Conservation (phyloP, 2,329 filamentous ascomycete genomes). For the Trichoderma citrinoviride region DNA sequence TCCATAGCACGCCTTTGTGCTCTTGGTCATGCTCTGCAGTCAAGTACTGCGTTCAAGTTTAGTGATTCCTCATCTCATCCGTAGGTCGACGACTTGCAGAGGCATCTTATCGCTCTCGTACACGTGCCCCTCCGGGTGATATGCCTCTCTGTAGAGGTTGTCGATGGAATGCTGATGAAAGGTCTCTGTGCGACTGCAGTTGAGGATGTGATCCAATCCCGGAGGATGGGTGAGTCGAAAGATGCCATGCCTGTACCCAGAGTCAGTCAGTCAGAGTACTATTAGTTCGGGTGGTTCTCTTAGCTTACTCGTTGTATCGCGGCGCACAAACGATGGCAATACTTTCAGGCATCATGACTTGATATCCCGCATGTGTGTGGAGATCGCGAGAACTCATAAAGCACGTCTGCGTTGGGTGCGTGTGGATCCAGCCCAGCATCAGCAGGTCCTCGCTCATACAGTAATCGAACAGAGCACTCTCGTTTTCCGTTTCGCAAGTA, state of each 20-base stretch:
- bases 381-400: constrained; percentile 95
- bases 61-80: constrained; percentile 30
- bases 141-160: constrained; percentile 75
- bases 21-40: too few relatives aligned
- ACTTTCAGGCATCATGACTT: constrained; percentile 93
- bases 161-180: constrained; percentile 73
- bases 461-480: constrained; percentile 81
- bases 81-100: constrained; percentile 56
- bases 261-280: constrained; percentile 1
- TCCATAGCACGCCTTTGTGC: too few relatives aligned
- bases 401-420: constrained; percentile 92
- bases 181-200: constrained; percentile 72
- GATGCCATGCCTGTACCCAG: constrained; percentile 69
- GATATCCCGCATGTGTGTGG: constrained; percentile 91
- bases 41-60: neutral
- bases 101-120: constrained; percentile 65
- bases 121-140: constrained; percentile 65
- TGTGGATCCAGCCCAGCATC: constrained; percentile 96
- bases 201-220: constrained; percentile 78
- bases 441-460: constrained; percentile 81
- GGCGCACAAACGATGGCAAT: constrained; percentile 97
- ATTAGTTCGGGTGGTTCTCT: neutral
- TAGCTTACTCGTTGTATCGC: constrained; percentile 66
- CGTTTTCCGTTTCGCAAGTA: constrained; percentile 92
- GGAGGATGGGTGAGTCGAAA: constrained; percentile 94